A percentile compares a stretch with the other conserved stretches of the same genome.
These are phyloP conservation scores for Amaranthus hypochondriacus DNA, from an alignment of 148 eudicot genomes.

Conservation along the genomic window DNA sequence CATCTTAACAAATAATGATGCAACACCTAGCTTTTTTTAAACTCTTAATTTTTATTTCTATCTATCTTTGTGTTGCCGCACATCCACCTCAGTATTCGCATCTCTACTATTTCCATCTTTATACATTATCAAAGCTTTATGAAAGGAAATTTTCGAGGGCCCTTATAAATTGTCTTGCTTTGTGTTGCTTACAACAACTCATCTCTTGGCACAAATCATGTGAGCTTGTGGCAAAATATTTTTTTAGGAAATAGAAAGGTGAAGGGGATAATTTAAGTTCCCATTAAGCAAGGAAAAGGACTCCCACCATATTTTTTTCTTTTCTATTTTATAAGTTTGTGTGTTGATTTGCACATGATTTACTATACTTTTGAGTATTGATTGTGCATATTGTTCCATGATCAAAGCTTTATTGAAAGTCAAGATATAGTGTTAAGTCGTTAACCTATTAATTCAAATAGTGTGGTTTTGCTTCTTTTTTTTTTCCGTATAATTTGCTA, in stretches of 20 bases:
- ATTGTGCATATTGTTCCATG: not conserved
- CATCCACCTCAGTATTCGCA: no score
- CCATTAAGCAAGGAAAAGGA: conserved; percentile 7
- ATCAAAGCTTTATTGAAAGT: not conserved
- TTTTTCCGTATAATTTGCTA: no score
- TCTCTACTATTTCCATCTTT: not conserved
- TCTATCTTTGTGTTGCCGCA: no score
- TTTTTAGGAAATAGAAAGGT: not conserved
- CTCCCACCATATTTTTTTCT: not conserved
- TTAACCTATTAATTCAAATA: not conserved
- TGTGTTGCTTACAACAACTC: conserved; percentile 2
- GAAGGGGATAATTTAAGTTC: not conserved
- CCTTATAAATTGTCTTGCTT: not conserved
- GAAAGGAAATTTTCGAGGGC: not conserved
- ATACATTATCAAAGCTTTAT: not conserved
- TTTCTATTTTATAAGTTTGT: not conserved
- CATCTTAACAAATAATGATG: no score
- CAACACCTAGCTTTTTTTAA: not conserved
- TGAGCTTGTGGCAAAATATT: not conserved
- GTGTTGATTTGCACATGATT: not conserved
- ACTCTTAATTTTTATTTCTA: no score
- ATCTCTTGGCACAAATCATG: conserved; percentile 9
- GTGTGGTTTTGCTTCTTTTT: not conserved
- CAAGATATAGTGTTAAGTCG: not conserved
- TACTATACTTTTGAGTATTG: not conserved